Percentiles rank a stretch among this genome's conserved stretches.
These are phyloP conservation scores for Ceratocystiopsis minuta DNA, from an alignment of 2,329 filamentous ascomycete genomes.

Conservation along the genomic window DNA sequence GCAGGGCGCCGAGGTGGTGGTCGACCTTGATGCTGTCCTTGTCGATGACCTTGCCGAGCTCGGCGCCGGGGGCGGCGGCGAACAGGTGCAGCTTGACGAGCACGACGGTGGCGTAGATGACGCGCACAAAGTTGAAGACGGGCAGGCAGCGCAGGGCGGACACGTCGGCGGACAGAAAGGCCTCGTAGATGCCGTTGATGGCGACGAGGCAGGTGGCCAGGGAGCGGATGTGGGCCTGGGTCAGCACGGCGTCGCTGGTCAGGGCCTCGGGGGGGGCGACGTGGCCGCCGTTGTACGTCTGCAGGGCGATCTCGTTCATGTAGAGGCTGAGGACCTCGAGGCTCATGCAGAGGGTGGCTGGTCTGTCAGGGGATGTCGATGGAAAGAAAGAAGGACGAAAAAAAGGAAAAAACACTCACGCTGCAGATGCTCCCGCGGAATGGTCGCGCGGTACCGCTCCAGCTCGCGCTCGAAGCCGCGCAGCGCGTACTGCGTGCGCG, in stretches of 20 bases:
- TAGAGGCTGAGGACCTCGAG: conserved; percentile 51
- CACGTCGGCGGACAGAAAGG: conserved; percentile 43
- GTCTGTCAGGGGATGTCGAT: background rate
- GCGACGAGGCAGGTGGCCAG: conserved; percentile 48
- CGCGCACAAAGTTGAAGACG: conserved; percentile 52
- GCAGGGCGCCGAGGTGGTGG: conserved; percentile 50
- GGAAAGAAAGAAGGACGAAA: background rate
- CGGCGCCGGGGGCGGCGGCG: conserved; percentile 42
- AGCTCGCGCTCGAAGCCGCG: conserved; percentile 47
- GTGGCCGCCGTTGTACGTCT: conserved; percentile 35
- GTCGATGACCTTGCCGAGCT: conserved; percentile 52
- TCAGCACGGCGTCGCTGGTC: conserved; percentile 21
- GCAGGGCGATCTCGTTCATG: conserved; percentile 59
- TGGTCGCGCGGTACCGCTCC: conserved; percentile 36
- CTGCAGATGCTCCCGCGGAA: conserved; percentile 33
- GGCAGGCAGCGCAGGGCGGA: conserved; percentile 44
- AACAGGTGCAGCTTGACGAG: conserved; percentile 54
- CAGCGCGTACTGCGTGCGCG: conserved; percentile 45
- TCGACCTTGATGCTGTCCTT: conserved; percentile 47
- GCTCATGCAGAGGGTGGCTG: conserved; percentile 44
- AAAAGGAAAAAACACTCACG: conserved; percentile 27
- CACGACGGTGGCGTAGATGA: conserved; percentile 53
- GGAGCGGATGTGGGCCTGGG: conserved; percentile 45
- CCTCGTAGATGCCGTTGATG: conserved; percentile 47
- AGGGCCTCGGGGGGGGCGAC: conserved; percentile 19